Conservation (phyloP, 306 rosid species). For the Rosa persica region DNA sequence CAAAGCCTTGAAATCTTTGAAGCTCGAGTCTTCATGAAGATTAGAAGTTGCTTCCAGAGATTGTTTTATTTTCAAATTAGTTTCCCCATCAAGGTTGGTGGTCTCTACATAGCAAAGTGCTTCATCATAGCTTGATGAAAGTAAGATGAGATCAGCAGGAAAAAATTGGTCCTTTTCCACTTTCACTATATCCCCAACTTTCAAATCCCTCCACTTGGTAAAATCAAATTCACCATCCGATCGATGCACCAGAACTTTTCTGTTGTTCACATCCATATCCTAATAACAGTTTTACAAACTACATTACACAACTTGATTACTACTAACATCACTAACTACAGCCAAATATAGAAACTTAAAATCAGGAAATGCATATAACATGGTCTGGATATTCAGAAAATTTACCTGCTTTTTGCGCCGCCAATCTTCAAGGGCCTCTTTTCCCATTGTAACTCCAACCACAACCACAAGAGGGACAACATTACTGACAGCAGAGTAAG, state of each 20-base stretch:
- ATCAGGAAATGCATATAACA: background rate
- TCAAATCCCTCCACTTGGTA: constrained; percentile 87
- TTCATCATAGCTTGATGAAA: constrained; percentile 84
- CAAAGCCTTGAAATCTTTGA: constrained; percentile 61
- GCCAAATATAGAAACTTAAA: background rate
- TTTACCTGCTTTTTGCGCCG: constrained; percentile 81
- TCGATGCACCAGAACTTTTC: constrained; percentile 68
- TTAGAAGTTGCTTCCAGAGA: constrained; percentile 69
- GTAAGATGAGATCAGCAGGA: constrained; percentile 95
- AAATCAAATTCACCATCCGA: constrained; percentile 56
- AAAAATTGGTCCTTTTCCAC: constrained; percentile 90
- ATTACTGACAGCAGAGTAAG: constrained; percentile 77
- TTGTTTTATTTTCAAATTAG: constrained; percentile 89
- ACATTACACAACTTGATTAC: constrained; percentile 19
- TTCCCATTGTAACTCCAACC: constrained; percentile 85
- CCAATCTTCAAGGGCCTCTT: constrained; percentile 86
- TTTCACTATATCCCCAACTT: constrained; percentile 84
- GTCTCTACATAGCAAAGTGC: constrained; percentile 97
- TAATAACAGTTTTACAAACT: constrained; percentile 36
- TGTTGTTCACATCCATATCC: constrained; percentile 94
- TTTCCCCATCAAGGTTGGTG: constrained; percentile 91
- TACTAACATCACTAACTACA: constrained; percentile 16
- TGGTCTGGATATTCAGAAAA: background rate
- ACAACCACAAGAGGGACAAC: constrained; percentile 80
- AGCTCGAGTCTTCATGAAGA: constrained; percentile 62